phyloP scores from a whole-genome alignment of 305 asterid genomes.

The Fraxinus albicans region DNA sequence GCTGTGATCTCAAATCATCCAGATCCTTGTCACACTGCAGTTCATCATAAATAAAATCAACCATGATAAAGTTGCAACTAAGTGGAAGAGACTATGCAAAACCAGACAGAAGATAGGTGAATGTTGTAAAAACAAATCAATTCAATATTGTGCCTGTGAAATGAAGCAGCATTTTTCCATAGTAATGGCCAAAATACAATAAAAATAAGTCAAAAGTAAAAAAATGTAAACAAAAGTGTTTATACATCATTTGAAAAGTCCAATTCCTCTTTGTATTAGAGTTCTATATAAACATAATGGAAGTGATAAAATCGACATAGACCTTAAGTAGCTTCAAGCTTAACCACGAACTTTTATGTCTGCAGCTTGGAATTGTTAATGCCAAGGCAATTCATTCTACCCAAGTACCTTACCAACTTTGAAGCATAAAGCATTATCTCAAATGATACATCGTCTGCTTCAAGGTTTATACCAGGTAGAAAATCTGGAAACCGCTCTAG shows the following conservation, averaged over 20 bases:
- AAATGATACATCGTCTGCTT: neutral
- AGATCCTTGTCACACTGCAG: slow-evolving; percentile 61
- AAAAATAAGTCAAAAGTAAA: neutral
- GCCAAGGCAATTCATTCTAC: neutral
- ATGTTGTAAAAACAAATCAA: neutral
- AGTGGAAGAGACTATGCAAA: neutral
- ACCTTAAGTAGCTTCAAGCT: neutral
- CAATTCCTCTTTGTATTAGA: neutral
- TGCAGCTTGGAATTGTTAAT: neutral
- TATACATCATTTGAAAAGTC: neutral
- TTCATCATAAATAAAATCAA: neutral
- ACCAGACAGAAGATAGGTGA: neutral
- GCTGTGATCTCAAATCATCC: slow-evolving; percentile 67
- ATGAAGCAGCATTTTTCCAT: neutral
- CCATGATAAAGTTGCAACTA: slow-evolving; percentile 6
- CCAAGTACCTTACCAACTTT: neutral
- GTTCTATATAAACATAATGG: neutral
- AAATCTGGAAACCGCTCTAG: neutral
- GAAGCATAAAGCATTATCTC: neutral
- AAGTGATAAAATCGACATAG: neutral
- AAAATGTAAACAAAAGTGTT: neutral
- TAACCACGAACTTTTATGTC: neutral
- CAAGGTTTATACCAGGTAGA: neutral
- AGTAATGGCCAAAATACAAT: neutral
- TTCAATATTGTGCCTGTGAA: neutral